phyloP scores from a whole-genome alignment of 2,329 filamentous ascomycete genomes.

The Pseudocercospora fijiensis region DNA sequence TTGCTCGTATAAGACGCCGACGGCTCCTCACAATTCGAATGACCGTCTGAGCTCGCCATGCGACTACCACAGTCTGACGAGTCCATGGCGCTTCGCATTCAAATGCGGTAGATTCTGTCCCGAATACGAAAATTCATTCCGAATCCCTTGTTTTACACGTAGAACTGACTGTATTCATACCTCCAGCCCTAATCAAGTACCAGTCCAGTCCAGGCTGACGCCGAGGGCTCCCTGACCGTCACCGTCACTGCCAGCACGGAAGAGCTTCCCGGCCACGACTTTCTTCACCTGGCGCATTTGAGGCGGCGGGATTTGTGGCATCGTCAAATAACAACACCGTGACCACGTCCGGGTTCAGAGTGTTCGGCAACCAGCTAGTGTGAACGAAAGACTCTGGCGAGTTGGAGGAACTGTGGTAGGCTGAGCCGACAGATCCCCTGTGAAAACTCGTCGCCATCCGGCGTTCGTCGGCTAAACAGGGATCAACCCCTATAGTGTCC shows the following conservation, averaged over 20 bases:
- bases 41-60: no score
- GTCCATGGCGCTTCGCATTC: no score
- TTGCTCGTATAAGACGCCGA: no score
- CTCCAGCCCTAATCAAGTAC: not conserved
- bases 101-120: no score
- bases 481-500: no score
- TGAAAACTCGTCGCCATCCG: no score
- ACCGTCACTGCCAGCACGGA: not conserved
- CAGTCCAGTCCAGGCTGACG: not conserved
- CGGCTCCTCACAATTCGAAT: no score
- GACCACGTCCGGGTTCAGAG: not conserved
- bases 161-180: not conserved
- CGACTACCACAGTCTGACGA: no score
- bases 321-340: not conserved
- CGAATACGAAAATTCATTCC: not conserved
- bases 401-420: not conserved
- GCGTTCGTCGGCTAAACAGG: no score
- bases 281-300: not conserved
- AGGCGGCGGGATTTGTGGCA: not conserved
- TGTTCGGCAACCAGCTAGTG: not conserved
- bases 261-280: not conserved
- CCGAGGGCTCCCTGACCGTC: not conserved
- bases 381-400: not conserved
- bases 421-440: not conserved
- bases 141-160: not conserved